A percentile compares a stretch with the other conserved stretches of the same genome.
Evolutionary conservation across 202 grass and related monocot species (phyloP).

Genomic region (Alloteropsis angusta): DNA sequence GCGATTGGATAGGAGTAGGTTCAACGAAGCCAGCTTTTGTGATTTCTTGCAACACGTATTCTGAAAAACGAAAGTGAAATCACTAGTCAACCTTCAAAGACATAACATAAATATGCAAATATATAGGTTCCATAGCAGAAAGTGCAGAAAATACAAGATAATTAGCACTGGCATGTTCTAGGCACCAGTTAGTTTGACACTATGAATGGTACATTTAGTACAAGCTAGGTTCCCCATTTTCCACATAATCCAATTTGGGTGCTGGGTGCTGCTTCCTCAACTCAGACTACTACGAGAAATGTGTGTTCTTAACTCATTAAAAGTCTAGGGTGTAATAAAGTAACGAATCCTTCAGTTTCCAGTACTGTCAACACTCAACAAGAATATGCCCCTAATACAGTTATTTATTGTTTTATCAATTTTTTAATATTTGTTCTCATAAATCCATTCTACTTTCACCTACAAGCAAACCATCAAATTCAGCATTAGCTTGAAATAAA

Average conservation of each 20-base stretch:
- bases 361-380: background rate
- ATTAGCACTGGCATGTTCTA: background rate
- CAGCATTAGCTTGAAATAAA: background rate
- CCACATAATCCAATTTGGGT: background rate
- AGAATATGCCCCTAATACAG: background rate
- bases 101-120: constrained; percentile 1
- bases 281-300: background rate
- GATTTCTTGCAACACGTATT: constrained; percentile 94
- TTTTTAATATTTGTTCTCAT: background rate
- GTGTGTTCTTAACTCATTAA: background rate
- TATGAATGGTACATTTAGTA: background rate
- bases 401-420: background rate
- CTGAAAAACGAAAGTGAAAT: constrained; percentile 34
- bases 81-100: background rate
- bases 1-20: constrained; percentile 87
- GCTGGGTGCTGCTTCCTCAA: background rate
- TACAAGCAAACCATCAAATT: background rate
- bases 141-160: background rate
- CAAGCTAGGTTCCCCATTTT: background rate
- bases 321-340: background rate
- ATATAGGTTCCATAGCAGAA: background rate
- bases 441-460: background rate
- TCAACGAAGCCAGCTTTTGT: constrained; percentile 85
- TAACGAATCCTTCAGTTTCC: background rate
- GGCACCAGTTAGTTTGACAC: background rate